Conservation (phyloP, 257 asterid genomes). For the Perilla frutescens region DNA sequence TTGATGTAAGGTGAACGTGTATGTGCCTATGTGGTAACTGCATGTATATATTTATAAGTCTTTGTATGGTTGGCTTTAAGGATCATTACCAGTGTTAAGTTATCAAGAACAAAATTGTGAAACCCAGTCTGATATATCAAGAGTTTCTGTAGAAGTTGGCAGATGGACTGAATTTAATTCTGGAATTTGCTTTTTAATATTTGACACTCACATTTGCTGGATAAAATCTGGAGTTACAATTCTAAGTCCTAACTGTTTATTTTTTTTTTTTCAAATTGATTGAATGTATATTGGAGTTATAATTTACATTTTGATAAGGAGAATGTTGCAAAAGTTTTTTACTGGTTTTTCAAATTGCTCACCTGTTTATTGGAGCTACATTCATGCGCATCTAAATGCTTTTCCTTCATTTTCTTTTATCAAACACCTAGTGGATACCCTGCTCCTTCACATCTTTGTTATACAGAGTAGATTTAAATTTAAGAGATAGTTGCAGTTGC, state of each 20-base stretch:
- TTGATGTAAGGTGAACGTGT: not conserved
- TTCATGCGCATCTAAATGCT: not conserved
- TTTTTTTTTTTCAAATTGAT: not conserved
- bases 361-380: not conserved
- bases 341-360: slow-evolving; percentile 5
- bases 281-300: not conserved
- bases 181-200: slow-evolving; percentile 1
- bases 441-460: not conserved
- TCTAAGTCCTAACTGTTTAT: not conserved
- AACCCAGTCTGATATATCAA: not conserved
- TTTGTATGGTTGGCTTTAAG: slow-evolving; percentile 16
- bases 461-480: not conserved
- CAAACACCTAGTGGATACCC: not conserved
- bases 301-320: slow-evolving; percentile 2
- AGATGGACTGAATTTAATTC: not conserved
- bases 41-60: not conserved
- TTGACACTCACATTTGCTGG: not conserved
- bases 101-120: not conserved
- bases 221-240: not conserved
- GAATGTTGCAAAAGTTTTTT: not conserved
- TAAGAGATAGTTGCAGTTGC: slow-evolving; percentile 1
- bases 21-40: not conserved
- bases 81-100: not conserved
- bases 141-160: slow-evolving; percentile 5
- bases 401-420: not conserved